These are phyloP conservation scores for Alternaria infectoria DNA, from an alignment of 2,329 filamentous ascomycete genomes.

Conservation along the genomic window DNA sequence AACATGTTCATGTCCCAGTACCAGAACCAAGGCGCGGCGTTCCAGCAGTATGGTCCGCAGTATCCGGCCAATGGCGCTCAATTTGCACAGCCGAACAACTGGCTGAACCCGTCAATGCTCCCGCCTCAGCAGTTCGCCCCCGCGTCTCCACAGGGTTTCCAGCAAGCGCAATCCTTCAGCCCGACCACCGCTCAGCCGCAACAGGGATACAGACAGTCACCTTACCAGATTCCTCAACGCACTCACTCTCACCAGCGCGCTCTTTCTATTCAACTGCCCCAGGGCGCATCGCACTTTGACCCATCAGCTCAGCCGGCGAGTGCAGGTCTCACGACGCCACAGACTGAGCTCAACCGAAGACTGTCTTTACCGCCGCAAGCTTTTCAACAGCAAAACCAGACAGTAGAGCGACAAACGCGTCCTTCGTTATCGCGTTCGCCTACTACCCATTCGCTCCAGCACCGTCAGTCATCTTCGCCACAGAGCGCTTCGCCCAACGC, in stretches of 20 bases:
- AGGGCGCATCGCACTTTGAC: slow-evolving; percentile 42
- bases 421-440: slow-evolving; percentile 30
- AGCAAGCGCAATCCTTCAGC: slow-evolving; percentile 26
- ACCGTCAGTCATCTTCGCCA: slow-evolving; percentile 29
- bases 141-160: slow-evolving; percentile 31
- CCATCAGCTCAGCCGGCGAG: slow-evolving; percentile 27
- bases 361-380: slow-evolving; percentile 53
- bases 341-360: slow-evolving; percentile 44
- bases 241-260: slow-evolving; percentile 50
- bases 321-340: slow-evolving; percentile 23
- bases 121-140: slow-evolving; percentile 43
- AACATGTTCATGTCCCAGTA: slow-evolving; percentile 49
- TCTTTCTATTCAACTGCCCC: slow-evolving; percentile 53
- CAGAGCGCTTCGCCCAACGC: slow-evolving; percentile 28
- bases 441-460: slow-evolving; percentile 25
- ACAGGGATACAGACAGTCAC: slow-evolving; percentile 51
- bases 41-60: slow-evolving; percentile 24
- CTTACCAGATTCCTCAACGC: slow-evolving; percentile 54
- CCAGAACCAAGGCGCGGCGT: slow-evolving; percentile 20
- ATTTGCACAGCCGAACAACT: slow-evolving; percentile 29
- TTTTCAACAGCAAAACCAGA: slow-evolving; percentile 26
- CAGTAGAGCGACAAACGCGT: slow-evolving; percentile 17
- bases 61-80: slow-evolving; percentile 28
- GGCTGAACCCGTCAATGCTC: slow-evolving; percentile 42
- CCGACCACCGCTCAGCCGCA: slow-evolving; percentile 30